phyloP scores from a whole-genome alignment of 306 rosid species.

The Casuarina cunninghamiana region DNA sequence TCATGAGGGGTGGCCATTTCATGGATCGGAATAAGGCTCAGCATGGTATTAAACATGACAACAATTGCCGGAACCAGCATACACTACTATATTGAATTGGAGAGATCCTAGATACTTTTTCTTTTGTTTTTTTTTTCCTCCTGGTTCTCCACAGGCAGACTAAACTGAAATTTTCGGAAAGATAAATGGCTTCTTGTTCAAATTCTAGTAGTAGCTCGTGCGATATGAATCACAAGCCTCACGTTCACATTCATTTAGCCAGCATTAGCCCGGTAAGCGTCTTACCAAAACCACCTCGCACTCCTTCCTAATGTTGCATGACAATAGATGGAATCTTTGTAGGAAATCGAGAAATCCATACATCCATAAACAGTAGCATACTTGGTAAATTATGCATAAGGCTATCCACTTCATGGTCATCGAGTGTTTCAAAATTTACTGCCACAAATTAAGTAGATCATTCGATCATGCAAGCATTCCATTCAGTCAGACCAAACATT shows the following conservation, averaged over 20 bases:
- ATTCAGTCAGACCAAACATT: not conserved
- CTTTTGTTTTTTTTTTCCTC: too few species aligned
- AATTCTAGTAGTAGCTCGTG: not conserved
- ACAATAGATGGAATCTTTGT: not conserved
- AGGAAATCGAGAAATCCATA: not conserved
- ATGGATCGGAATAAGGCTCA: constrained; percentile 1
- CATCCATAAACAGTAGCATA: not conserved
- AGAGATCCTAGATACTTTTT: too few species aligned
- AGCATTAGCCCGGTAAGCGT: not conserved
- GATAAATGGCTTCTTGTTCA: not conserved
- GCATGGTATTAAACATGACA: not conserved
- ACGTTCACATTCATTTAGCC: not conserved
- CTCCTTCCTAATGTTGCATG: not conserved
- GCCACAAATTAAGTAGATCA: not conserved
- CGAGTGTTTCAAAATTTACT: not conserved
- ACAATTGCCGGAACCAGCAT: too few species aligned
- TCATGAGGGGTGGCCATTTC: constrained; percentile 43
- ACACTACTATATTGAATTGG: too few species aligned
- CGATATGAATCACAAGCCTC: not conserved
- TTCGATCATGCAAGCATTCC: not conserved
- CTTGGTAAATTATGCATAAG: not conserved
- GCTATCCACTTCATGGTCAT: not conserved
- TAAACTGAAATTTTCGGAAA: not conserved
- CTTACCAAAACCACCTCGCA: not conserved
- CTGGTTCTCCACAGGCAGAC: not conserved